Evolutionary conservation across 768 basidiomycete species (phyloP).

Genomic region (Amanita thiersii): DNA sequence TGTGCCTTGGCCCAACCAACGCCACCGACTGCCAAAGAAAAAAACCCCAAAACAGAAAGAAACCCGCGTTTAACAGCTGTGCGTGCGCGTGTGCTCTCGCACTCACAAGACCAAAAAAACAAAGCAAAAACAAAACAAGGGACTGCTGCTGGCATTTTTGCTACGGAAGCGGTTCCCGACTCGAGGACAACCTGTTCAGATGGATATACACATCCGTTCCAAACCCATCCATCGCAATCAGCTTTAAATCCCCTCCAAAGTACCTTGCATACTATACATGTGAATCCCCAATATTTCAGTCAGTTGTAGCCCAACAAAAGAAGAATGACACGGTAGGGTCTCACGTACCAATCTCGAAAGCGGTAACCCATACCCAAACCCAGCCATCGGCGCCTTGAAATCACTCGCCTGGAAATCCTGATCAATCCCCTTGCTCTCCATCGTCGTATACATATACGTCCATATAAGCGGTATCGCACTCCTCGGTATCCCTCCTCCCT

Average conservation of each 20-base stretch:
- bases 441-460: slow-evolving; percentile 97
- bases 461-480: slow-evolving; percentile 90
- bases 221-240: slow-evolving; percentile 99
- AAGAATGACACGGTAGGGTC: slow-evolving; percentile 3
- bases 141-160: neutral
- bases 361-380: slow-evolving; percentile 91
- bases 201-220: slow-evolving; percentile 94
- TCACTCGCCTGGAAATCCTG: slow-evolving; percentile 79
- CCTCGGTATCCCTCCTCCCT: slow-evolving; percentile 91
- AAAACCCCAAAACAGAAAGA: too few species aligned
- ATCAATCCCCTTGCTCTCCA: slow-evolving; percentile 66
- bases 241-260: slow-evolving; percentile 85
- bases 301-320: slow-evolving; percentile 1
- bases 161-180: slow-evolving; percentile 67
- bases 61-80: too few species aligned
- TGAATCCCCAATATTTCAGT: neutral
- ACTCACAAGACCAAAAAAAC: too few species aligned
- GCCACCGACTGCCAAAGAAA: too few species aligned
- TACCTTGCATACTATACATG: slow-evolving; percentile 77
- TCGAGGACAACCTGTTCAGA: slow-evolving; percentile 77
- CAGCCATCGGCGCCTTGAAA: slow-evolving; percentile 97
- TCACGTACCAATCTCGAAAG: slow-evolving; percentile 76
- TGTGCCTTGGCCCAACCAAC: too few species aligned
- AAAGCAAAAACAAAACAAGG: neutral
- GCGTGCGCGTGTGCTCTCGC: too few species aligned